Base-by-base conservation (phyloP, 2,329 filamentous ascomycete genomes). In the Mariannaea elegans region DNA sequence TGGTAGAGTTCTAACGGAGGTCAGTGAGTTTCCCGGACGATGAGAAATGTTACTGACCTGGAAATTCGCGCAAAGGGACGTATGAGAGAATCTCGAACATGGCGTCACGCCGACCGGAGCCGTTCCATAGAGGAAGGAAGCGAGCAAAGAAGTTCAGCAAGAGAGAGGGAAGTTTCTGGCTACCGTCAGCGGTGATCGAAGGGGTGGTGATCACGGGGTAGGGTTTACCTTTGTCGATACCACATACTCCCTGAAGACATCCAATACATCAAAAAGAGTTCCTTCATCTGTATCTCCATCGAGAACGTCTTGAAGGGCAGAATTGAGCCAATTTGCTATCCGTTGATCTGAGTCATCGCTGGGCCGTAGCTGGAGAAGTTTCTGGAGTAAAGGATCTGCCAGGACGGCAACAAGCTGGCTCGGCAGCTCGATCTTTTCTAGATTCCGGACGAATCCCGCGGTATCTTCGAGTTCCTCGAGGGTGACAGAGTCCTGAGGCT, bases 371-470 rank as follows among this genome's bases (percentile, higher is more conserved):
- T 91, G 77, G 31, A 92, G 78, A 21, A 94, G 80, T 71, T 94
- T 95, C 72, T 94, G 92, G 1, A 94, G 83, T 27, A 96, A 79
- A 3, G 90, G 90, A 70, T 96, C 91, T 2, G 85, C 86, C 13
- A 96, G 79, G 4, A 91, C 87, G 5, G 93, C 91, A 38, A 93
- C 87, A 2, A 96, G 81, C 75, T 97, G 93, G 63, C 91, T 93
- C 0, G 93, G 93, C 38, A 93, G 78, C 73, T 95, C 91, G 23
- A 97, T 88, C 65, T 84, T 90, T 66, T 96, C 92, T 8, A 97
- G 76, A 56, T 86, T 90, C 42, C 85, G 84, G 6, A 93, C 88
- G 60, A 97, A 89, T 48, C 86, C 82, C 21, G 87, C 80, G 12
- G 88, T 87, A 61, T 82, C 88, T 67, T 93, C 90, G 53, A 96